phyloP scores from a whole-genome alignment of 345 rosid genomes.

The Clausena lansium region DNA sequence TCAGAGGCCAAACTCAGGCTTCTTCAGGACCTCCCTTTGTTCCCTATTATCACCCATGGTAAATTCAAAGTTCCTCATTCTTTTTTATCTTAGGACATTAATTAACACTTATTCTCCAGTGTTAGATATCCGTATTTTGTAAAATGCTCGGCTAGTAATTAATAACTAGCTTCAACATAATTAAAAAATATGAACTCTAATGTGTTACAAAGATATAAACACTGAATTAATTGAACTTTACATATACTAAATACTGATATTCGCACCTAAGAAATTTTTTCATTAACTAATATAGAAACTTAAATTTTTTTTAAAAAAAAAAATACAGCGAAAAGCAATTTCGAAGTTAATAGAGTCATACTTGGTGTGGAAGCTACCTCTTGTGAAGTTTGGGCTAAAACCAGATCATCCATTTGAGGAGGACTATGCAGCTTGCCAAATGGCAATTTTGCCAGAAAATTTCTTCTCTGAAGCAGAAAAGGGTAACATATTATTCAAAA shows the following conservation, averaged over 20 bases:
- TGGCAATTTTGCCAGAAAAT: conserved; percentile 54
- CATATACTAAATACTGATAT: no score
- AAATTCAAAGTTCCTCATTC: not conserved
- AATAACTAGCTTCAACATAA: no score
- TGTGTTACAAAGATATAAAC: no score
- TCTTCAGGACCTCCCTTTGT: conserved; percentile 36
- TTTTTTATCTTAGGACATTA: no score
- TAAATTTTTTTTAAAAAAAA: not conserved
- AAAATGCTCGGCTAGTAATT: no score
- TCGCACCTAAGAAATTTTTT: not conserved
- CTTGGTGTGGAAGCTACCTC: conserved; percentile 50
- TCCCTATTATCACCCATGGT: conserved; percentile 53
- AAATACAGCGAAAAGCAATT: conserved; percentile 34
- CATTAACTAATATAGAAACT: not conserved
- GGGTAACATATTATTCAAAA: conserved; percentile 54
- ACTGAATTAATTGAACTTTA: no score
- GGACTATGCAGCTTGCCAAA: conserved; percentile 61
- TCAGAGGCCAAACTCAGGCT: conserved; percentile 43
- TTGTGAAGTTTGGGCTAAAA: conserved; percentile 47
- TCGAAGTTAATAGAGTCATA: conserved; percentile 60
- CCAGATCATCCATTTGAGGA: conserved; percentile 59
- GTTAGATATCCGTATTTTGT: no score
- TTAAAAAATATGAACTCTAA: no score
- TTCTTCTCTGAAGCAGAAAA: conserved; percentile 57
- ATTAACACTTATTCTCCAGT: no score